Base-by-base conservation (phyloP, 495 filamentous ascomycete species). In the Niebla homalea region DNA sequence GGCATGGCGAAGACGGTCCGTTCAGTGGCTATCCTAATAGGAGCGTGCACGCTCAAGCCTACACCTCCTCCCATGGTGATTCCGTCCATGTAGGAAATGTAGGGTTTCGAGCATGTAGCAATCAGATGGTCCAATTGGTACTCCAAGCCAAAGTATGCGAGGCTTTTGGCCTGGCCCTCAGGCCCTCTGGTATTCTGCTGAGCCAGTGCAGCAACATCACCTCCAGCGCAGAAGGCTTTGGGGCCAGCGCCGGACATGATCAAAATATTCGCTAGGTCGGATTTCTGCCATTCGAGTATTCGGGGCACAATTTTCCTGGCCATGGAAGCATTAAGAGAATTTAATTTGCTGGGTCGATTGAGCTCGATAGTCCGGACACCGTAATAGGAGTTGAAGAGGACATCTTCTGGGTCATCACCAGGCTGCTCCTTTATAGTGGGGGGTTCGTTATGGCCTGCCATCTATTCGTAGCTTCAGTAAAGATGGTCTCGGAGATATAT, bases 41-140 rank as follows among this genome's bases (percentile, higher is more conserved):
- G 93, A 5, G 93, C 89, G 66, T 98, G 93, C 39, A 96, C 75
- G 65, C 83, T 88, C 43, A 98, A 77, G 3, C 92, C 92, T 25
- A 97, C 93, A 46, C 92, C 92, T 47, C 92, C 92, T 52, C 92
- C 92, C 92, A 98, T 97, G 21, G 93, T 98, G 61, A 94, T 83
- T 49, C 92, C 92, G 61, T 98, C 93, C 82, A 98, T 89, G 64
- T 96, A 84, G 36, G 93, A 88, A 43, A 98, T 78, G 62, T 89
- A 92, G 2, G 92, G 92, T 70, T 95, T 97, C 22, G 68, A 58
- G 70, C 90, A 95, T 43, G 89, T 95, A n/a, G 93, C 89, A 59
- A 98, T 89, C 46, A 87, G 66, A 68, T 98, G 92, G 67, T 97
- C 84, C 46, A 98, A 81, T 61, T 80, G 77, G 72, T 96, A 98